Percentiles rank a stretch among this genome's conserved stretches.
phyloP scores from a whole-genome alignment of 176 grass and related monocot genomes.

The Oryza meridionalis region DNA sequence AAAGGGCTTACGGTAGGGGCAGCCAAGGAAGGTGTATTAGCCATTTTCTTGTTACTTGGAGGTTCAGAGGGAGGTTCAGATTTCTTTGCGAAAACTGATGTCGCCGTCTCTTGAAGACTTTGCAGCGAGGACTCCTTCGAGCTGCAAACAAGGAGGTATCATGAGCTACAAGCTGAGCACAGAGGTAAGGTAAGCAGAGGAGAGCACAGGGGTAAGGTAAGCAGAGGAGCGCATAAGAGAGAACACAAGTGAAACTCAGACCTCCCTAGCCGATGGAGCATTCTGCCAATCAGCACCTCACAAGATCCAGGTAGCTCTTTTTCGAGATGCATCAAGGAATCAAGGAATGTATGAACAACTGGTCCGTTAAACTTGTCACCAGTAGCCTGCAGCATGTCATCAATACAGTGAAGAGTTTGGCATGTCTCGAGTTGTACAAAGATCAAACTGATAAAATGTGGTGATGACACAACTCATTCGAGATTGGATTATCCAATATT shows the following conservation, averaged over 20 bases:
- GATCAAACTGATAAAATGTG: neutral
- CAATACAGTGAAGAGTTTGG: constrained; percentile 19
- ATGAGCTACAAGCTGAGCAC: constrained; percentile 31
- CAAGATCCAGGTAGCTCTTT: constrained; percentile 84
- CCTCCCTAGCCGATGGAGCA: constrained; percentile 80
- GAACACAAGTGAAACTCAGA: constrained; percentile 26
- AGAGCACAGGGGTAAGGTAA: neutral
- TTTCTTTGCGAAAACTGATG: constrained; percentile 65
- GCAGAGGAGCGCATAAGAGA: neutral
- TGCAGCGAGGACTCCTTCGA: constrained; percentile 75
- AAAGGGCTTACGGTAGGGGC: constrained; percentile 79
- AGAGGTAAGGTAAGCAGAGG: neutral
- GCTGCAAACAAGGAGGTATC: constrained; percentile 47
- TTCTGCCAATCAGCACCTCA: constrained; percentile 64
- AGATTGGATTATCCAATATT: neutral
- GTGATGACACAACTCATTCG: neutral
- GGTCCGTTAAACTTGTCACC: constrained; percentile 68
- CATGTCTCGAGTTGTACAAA: constrained; percentile 12
- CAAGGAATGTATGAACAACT: constrained; percentile 52
- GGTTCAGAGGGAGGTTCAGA: constrained; percentile 39
- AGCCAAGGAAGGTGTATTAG: constrained; percentile 49
- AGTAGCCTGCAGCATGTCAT: constrained; percentile 52
- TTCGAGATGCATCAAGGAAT: constrained; percentile 89
- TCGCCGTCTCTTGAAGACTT: constrained; percentile 65
- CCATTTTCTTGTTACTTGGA: constrained; percentile 58